Base-by-base conservation (phyloP, 2,329 filamentous ascomycete species). In the Neonectria ditissima region DNA sequence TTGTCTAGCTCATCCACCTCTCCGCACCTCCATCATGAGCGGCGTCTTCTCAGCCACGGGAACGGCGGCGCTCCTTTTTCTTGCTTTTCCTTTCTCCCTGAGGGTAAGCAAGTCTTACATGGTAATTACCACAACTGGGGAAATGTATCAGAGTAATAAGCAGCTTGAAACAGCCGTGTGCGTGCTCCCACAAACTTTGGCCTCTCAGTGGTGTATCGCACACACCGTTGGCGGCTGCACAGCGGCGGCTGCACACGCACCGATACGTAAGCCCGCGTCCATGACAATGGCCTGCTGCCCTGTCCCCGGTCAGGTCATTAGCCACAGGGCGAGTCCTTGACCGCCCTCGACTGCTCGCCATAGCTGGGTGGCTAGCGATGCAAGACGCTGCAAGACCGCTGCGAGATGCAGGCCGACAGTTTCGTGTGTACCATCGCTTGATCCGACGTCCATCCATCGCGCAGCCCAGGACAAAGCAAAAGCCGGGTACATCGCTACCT, bases 281-380 rank as follows among this genome's bases (percentile, higher is more conserved):
- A 56, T 62, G 59, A 30, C n/a, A 37, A 47, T 62, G 45, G 6
- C 28, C 28, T 52, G 24, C 28, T 52, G 24, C 59, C 57, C 22
- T 56, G 50, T 56, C 45, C 52, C 59, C 18, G 26, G 59, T 55
- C 56, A 63, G 44, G 51, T 56, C 55, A 63, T 60, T 55, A 59
- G 47, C 22, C 30, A 26, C 16, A 61, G n/a, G 43, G 44, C 58
- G 32, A 37, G 14, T 61, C 44, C 56, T 32, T 59, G 56, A 59
- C 56, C 56, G 56, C 47, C 28, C 20, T 50, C 41, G 10, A 43
- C 20, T 47, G 20, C 43, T 47, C 43, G 24, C 34, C 34, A 37
- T n/a, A 37, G 6, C n/a, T 37, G n/a, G 34, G 34, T n/a, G 34
- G 14, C 34, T 9, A 37, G 14, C 14, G n/a, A n/a, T n/a, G 34